Evolutionary conservation across 768 basidiomycete genomes (phyloP), one percentile per base, ranked within the genome.

Genomic region (Mycena belliarum): DNA sequence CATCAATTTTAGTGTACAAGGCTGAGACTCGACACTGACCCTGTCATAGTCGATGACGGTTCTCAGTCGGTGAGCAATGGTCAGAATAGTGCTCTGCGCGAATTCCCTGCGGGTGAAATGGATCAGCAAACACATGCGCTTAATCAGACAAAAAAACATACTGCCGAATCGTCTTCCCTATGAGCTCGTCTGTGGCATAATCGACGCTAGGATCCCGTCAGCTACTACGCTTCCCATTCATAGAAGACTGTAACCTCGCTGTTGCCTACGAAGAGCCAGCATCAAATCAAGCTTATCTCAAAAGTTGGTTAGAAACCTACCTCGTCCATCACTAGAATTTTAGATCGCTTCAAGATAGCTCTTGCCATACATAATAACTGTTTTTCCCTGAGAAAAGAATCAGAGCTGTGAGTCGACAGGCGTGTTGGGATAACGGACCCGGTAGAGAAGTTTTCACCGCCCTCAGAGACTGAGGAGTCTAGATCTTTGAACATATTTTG

Each of bases 301-400:
- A 47, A n/a, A 28, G 26, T 21, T 25, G 42, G 11, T 11, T 12
- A 25, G 11, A 41, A 47, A 69, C 79, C 26, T 63, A 85, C 88
- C 72, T 93, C 92, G 65, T 93, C 92, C 92, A 93, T 93, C 59
- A 93, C 81, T 25, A 93, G 71, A 15, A 94, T 76, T 64, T 82
- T 91, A 38, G 89, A 86, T 9, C 88, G 79, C 69, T 89, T 89
- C 24, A 94, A 70, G 59, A 94, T 91, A 2, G 92, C 91, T 52
- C 91, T 80, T 6, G 92, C 92, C 91, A 94, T 92, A 68, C 91
- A 92, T 9, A 93, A 76, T n/a, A 91, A 69, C 66, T 91, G 89
- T 67, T 89, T 90, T 72, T 91, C 87, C 16, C 84, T 86, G 12
- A 48, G 15, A 28, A 33, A 33, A 20, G 11, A 23, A 3, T 21